These are phyloP conservation scores for Fusarium marasasianum DNA, from an alignment of 2,329 filamentous ascomycete genomes.

Conservation along the genomic window DNA sequence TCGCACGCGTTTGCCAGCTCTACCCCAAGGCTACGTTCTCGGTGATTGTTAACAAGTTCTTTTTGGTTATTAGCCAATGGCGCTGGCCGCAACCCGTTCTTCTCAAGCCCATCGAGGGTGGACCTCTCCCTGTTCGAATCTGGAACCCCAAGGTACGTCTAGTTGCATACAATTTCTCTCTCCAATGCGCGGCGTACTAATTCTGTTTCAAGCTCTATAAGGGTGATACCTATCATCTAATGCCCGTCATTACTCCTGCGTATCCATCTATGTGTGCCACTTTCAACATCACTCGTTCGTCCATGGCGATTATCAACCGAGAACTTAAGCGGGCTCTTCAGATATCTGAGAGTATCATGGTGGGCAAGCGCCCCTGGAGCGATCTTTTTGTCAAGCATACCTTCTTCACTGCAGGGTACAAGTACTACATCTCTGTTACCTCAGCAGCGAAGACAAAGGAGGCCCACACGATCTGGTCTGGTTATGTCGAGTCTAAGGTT, in stretches of 20 bases:
- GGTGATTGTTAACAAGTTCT: slow-evolving; percentile 92
- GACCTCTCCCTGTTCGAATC: slow-evolving; percentile 81
- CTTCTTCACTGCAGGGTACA: slow-evolving; percentile 93
- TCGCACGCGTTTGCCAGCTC: slow-evolving; percentile 93
- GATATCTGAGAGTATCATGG: slow-evolving; percentile 82
- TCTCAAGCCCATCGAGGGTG: slow-evolving; percentile 86
- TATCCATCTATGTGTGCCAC: slow-evolving; percentile 99
- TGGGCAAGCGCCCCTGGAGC: slow-evolving; percentile 81
- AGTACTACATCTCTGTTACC: slow-evolving; percentile 92
- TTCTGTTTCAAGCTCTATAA: slow-evolving; percentile 69
- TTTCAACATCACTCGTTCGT: slow-evolving; percentile 90
- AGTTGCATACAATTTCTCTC: neutral
- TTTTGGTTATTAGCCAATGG: slow-evolving; percentile 90
- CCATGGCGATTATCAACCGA: slow-evolving; percentile 81
- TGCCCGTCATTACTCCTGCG: slow-evolving; percentile 98
- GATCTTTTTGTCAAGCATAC: slow-evolving; percentile 89
- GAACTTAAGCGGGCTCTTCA: slow-evolving; percentile 82
- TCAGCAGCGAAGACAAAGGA: slow-evolving; percentile 85
- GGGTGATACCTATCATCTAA: slow-evolving; percentile 84
- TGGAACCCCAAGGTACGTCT: slow-evolving; percentile 86
- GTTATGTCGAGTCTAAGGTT: slow-evolving; percentile 92
- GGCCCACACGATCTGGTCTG: slow-evolving; percentile 86
- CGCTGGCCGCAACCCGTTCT: slow-evolving; percentile 94
- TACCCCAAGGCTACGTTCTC: slow-evolving; percentile 93
- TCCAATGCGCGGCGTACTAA: neutral